Conservation (phyloP, 2,329 filamentous ascomycete species). For the Periconia sp. region DNA sequence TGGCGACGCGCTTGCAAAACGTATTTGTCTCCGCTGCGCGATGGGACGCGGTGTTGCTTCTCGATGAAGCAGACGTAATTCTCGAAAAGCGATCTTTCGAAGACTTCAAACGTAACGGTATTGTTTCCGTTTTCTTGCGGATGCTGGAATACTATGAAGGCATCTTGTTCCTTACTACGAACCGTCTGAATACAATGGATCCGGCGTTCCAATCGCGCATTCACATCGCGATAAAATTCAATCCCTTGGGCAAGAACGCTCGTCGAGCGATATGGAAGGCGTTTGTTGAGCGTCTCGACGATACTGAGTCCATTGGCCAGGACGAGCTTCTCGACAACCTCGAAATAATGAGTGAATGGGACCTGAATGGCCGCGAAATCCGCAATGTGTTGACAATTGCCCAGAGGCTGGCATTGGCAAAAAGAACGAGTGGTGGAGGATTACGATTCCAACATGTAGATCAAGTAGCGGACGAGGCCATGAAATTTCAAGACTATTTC, state of each 20-base stretch:
- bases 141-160: constrained; percentile 45
- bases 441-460: too few species aligned
- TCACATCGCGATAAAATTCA: constrained; percentile 7
- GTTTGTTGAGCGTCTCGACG: constrained; percentile 42
- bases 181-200: constrained; percentile 42
- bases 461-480: too few species aligned
- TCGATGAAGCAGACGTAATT: constrained; percentile 48
- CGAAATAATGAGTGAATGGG: constrained; percentile 24
- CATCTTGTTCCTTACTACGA: constrained; percentile 47
- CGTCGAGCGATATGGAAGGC: constrained; percentile 43
- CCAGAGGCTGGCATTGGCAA: constrained; percentile 3
- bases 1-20: constrained; percentile 48
- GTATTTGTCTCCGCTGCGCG: constrained; percentile 50
- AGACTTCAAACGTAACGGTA: not conserved
- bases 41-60: constrained; percentile 53
- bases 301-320: constrained; percentile 14
- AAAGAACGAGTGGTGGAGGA: not conserved
- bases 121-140: constrained; percentile 23
- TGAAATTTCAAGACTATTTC: too few species aligned
- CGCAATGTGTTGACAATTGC: constrained; percentile 29
- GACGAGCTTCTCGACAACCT: constrained; percentile 24
- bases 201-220: constrained; percentile 35
- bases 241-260: constrained; percentile 46
- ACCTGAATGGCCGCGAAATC: constrained; percentile 44
- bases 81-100: constrained; percentile 11